A percentile compares a stretch with the other conserved stretches of the same genome.
phyloP scores from a whole-genome alignment of 805 yeast species.

The Sungouiella blattae region DNA sequence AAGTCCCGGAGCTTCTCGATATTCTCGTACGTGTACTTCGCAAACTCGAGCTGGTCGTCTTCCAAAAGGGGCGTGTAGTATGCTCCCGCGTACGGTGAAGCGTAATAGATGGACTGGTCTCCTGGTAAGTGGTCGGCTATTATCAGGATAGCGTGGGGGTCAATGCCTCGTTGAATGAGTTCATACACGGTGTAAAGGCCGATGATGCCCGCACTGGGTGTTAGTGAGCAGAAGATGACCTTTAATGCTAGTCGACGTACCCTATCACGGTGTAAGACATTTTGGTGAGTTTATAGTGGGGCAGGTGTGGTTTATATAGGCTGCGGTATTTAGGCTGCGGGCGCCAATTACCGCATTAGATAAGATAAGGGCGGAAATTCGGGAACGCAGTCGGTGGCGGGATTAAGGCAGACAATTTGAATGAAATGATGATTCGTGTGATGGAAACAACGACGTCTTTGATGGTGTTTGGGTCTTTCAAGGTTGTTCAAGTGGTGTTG shows the following conservation, averaged over 20 bases:
- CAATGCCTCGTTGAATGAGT: conserved; percentile 1
- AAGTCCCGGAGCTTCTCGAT: background rate
- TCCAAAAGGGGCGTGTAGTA: background rate
- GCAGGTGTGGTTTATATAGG: too few species aligned
- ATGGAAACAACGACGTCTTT: too few species aligned
- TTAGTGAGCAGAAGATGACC: too few species aligned
- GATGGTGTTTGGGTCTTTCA: too few species aligned
- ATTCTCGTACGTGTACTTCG: conserved; percentile 1
- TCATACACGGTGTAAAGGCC: conserved; percentile 5
- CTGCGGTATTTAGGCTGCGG: too few species aligned
- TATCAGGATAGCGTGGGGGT: background rate
- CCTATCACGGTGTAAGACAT: background rate
- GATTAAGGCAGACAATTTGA: too few species aligned
- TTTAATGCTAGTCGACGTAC: background rate
- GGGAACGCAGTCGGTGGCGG: too few species aligned
- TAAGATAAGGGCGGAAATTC: too few species aligned
- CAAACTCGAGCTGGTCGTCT: background rate
- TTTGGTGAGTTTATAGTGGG: too few species aligned
- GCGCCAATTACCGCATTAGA: too few species aligned
- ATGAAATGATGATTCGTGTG: too few species aligned
- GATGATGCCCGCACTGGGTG: conserved; percentile 5
- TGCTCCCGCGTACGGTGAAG: conserved; percentile 4
- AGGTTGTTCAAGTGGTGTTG: too few species aligned
- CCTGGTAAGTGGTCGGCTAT: conserved; percentile 4
- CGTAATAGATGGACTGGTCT: conserved; percentile 2